phyloP scores from a whole-genome alignment of 495 filamentous ascomycete species.

The Penicillium waksmanii region DNA sequence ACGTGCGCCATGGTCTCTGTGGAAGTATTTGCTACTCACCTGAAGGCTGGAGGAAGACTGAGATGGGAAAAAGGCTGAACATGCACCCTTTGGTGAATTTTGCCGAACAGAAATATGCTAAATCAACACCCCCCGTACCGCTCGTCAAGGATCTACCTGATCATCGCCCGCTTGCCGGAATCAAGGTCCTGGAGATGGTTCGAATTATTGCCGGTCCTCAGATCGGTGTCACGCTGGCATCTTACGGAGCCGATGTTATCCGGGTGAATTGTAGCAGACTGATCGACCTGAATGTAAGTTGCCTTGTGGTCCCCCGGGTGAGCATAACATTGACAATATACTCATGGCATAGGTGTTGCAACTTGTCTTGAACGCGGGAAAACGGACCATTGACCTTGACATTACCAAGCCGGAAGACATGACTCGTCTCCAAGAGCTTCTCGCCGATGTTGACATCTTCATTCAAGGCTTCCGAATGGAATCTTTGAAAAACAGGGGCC shows the following conservation, averaged over 20 bases:
- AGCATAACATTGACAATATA: not conserved
- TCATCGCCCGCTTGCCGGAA: constrained; percentile 52
- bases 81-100: constrained; percentile 30
- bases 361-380: constrained; percentile 55
- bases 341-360: constrained; percentile 38
- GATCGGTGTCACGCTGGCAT: constrained; percentile 53
- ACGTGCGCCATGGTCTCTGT: constrained; percentile 32
- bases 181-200: constrained; percentile 62
- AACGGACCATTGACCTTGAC: constrained; percentile 59
- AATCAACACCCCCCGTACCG: constrained; percentile 21
- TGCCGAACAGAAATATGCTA: constrained; percentile 21
- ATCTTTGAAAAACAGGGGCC: constrained; percentile 54
- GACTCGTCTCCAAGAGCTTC: constrained; percentile 43
- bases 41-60: constrained; percentile 36
- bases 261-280: constrained; percentile 55
- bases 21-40: constrained; percentile 40
- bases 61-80: constrained; percentile 26
- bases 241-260: constrained; percentile 64
- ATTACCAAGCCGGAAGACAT: constrained; percentile 50
- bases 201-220: constrained; percentile 62
- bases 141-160: constrained; percentile 17
- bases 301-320: not conserved
- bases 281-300: constrained; percentile 43
- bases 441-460: constrained; percentile 59
- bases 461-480: constrained; percentile 59